Base-by-base conservation (phyloP, 140 eudicot species). In the Anethum foeniculum region DNA sequence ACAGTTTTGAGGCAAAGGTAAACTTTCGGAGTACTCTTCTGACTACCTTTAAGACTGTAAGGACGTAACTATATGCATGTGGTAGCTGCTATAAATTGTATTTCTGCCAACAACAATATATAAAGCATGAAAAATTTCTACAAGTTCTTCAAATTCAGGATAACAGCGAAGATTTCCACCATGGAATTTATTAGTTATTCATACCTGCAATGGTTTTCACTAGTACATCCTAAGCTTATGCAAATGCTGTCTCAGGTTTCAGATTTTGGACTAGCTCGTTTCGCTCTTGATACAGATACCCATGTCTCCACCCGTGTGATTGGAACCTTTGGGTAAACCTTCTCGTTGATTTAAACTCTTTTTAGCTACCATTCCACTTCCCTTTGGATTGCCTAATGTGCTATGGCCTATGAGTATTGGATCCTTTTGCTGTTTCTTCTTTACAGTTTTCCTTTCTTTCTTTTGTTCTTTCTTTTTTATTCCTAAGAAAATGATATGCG, bases 321-420 rank as follows among this genome's bases (percentile, higher is more conserved):
- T 93, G 97, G 97, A 88, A 94, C 98, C 79, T 94, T 92, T 79
- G 98, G 98, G 98, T 94, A 79, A 85, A 86, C 80, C 60, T 76
- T 36, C 71, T 39, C 60, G 43, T 76, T 51, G 49, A 21, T 15
- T 39, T 23, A 39, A 72, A 69, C n/a, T 69, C 75, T 68, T 32
- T 15, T 0, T 68, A 28, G 74, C 43, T 68, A 67, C n/a, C 11
- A 6, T 67, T 67, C 23, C 28, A 21, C 28, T 56, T 56, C 28
- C 28, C 65, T 0, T 7, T 21, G 64, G 64, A 54, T 54, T 54
- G 19, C 64, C 21, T 21, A 54, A 51, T 54, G 11, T 19, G 11
- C 27, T 21, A 21, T 54, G 64, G 10, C 25, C 64, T 54, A 54
- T 54, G 12, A 54, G 64, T 54, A 18, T 19, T 52, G 62, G 38